phyloP scores from a whole-genome alignment of 768 basidiomycete genomes.

The Lactarius hengduanensis region DNA sequence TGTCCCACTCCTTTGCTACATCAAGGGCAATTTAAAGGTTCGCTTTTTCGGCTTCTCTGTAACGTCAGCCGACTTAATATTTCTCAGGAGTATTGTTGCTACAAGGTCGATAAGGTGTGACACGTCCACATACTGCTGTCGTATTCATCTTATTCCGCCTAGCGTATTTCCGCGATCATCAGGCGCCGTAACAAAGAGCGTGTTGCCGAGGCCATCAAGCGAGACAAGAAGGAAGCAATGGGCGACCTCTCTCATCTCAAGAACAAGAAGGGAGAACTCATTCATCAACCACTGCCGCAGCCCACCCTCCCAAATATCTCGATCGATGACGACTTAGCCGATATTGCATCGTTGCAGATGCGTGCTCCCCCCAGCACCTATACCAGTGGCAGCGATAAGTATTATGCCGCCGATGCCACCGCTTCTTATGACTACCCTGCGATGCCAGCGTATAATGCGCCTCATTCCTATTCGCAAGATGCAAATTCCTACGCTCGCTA shows the following conservation, averaged over 20 bases:
- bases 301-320: constrained; percentile 92
- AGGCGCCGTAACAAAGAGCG: constrained; percentile 89
- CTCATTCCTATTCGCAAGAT: constrained; percentile 57
- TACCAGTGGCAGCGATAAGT: constrained; percentile 44
- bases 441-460: constrained; percentile 71
- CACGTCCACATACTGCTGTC: constrained; percentile 9
- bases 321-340: constrained; percentile 72
- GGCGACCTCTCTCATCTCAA: constrained; percentile 90
- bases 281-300: constrained; percentile 80
- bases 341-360: constrained; percentile 55
- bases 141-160: constrained; percentile 24
- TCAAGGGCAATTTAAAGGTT: constrained; percentile 96
- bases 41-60: constrained; percentile 20
- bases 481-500: constrained; percentile 53
- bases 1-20: constrained; percentile 91
- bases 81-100: constrained; percentile 89
- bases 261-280: constrained; percentile 86
- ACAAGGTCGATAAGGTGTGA: constrained; percentile 94
- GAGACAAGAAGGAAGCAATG: constrained; percentile 87
- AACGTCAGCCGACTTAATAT: constrained; percentile 17
- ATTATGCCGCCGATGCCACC: constrained; percentile 52
- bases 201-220: constrained; percentile 70
- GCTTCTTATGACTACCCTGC: constrained; percentile 55
- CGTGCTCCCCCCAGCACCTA: constrained; percentile 57
- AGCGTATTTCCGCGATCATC: constrained; percentile 94